Conservation (phyloP, 495 filamentous ascomycete genomes). For the Penicillium maclennaniae region DNA sequence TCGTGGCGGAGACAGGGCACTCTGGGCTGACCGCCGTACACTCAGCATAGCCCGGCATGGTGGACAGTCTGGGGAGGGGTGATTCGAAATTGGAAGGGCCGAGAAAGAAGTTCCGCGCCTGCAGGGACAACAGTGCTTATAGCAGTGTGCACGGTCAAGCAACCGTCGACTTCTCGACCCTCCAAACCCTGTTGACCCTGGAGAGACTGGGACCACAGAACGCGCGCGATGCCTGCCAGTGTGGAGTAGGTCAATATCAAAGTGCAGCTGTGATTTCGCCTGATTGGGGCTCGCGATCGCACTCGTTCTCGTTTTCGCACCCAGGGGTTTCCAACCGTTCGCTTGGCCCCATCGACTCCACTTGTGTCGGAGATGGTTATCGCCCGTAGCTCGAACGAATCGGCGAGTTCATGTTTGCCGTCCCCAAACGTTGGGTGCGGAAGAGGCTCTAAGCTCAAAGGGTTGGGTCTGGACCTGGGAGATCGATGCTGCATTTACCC, state of each 20-base stretch:
- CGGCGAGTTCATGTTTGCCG: not conserved
- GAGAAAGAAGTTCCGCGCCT: not conserved
- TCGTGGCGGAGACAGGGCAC: slow-evolving; percentile 59
- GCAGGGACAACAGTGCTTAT: not conserved
- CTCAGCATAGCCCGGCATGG: slow-evolving; percentile 40
- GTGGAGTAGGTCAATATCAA: no score
- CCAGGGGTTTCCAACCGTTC: not conserved
- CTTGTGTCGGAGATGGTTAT: slow-evolving; percentile 1
- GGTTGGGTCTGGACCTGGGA: not conserved
- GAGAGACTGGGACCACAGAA: no score
- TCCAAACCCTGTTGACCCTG: no score
- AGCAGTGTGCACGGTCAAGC: no score
- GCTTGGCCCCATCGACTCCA: slow-evolving; percentile 9
- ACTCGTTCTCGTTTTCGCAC: slow-evolving; percentile 26
- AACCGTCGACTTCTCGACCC: no score
- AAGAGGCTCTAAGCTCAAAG: not conserved
- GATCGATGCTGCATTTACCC: not conserved
- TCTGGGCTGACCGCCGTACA: slow-evolving; percentile 33
- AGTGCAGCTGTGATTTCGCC: not conserved
- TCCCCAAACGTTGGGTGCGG: not conserved
- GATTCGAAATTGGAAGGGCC: not conserved
- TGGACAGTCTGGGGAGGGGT: not conserved
- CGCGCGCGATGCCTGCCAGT: no score
- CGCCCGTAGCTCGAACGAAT: not conserved
- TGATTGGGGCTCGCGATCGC: slow-evolving; percentile 32